These are phyloP conservation scores for Naganishia albida DNA, from an alignment of 1,284 basidiomycete genomes.

Conservation along the genomic window DNA sequence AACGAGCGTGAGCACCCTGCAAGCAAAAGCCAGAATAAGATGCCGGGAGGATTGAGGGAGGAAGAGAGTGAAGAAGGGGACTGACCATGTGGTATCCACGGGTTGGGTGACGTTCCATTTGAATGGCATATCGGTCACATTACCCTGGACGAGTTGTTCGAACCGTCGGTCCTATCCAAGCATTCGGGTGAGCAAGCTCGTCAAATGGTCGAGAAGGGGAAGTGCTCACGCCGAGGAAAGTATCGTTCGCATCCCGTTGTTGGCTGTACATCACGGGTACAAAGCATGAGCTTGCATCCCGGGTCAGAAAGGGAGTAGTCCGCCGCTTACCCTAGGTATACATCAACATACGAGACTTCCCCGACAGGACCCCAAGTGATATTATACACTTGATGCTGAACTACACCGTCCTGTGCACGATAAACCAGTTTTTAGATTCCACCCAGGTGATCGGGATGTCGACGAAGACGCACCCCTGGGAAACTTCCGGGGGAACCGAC, in stretches of 20 bases:
- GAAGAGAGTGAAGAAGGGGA: too few species aligned
- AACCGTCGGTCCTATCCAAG: background rate
- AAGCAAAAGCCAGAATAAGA: background rate
- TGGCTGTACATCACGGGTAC: background rate
- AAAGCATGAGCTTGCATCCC: background rate
- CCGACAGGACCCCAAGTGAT: background rate
- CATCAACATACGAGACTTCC: background rate
- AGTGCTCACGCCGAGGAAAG: background rate
- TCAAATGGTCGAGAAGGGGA: background rate
- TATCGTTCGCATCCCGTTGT: too few species aligned
- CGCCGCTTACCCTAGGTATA: too few species aligned
- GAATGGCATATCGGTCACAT: slow-evolving; percentile 1
- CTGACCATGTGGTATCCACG: background rate
- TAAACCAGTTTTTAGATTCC: too few species aligned
- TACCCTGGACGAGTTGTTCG: background rate
- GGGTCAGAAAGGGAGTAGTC: too few species aligned
- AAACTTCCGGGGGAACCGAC: too few species aligned
- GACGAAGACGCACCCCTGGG: too few species aligned
- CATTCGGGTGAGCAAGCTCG: background rate
- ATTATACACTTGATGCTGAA: background rate
- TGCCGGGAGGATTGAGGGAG: background rate
- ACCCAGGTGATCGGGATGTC: too few species aligned
- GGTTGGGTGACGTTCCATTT: slow-evolving; percentile 1
- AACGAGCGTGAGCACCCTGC: background rate
- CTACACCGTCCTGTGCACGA: background rate